A percentile compares a stretch with the other conserved stretches of the same genome.
Evolutionary conservation across 768 basidiomycete species (phyloP).

Genomic region (Collybiopsis luxurians): DNA sequence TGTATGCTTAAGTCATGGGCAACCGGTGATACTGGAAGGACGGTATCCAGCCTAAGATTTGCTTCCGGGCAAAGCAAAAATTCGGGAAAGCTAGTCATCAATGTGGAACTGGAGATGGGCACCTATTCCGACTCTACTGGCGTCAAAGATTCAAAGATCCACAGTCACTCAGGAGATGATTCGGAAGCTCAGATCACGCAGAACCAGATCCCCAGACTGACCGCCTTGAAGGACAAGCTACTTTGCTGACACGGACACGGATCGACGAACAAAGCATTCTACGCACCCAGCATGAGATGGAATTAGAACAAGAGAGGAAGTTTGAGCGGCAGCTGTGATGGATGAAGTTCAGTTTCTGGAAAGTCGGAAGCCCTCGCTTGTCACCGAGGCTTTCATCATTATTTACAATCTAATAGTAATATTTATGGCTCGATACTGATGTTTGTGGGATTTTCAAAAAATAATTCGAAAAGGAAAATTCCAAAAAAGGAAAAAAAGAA

Average conservation of each 20-base stretch:
- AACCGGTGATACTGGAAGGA: background rate
- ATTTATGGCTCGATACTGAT: no score
- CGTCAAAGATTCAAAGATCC: background rate
- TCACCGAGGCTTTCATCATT: no score
- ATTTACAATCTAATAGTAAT: no score
- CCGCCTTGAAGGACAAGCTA: no score
- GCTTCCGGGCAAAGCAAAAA: background rate
- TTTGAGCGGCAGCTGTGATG: background rate
- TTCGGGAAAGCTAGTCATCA: background rate
- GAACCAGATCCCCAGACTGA: no score
- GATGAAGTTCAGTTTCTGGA: no score
- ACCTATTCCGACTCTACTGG: background rate
- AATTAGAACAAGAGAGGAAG: background rate
- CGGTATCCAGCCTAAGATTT: constrained; percentile 1
- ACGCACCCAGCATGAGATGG: background rate
- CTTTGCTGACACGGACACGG: background rate
- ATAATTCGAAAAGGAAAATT: no score
- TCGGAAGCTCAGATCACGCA: background rate
- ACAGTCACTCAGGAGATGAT: background rate
- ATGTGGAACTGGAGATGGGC: constrained; percentile 3
- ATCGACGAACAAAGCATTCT: background rate
- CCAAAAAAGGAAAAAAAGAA: no score
- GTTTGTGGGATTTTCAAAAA: no score
- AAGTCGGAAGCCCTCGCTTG: no score
- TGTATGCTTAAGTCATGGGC: background rate